phyloP scores from a whole-genome alignment of 2,329 filamentous ascomycete species.

The Apiospora sp. region DNA sequence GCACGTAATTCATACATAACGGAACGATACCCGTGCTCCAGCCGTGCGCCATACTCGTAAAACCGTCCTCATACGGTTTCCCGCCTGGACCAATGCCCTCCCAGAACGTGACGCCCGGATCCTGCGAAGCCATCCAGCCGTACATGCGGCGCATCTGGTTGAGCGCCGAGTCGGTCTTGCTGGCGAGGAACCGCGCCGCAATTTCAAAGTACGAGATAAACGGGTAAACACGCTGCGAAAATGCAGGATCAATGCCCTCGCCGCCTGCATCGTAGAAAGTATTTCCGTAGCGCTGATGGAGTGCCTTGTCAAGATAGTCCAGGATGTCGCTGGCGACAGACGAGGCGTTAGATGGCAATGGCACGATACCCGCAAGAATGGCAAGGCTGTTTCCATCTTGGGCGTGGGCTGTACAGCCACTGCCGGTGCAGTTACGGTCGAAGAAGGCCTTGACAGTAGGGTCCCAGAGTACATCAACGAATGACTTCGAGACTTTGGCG shows the following conservation, averaged over 20 bases:
- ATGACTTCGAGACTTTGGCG: conserved; percentile 42
- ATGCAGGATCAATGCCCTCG: conserved; percentile 44
- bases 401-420: conserved; percentile 49
- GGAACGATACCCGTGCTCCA: conserved; percentile 61
- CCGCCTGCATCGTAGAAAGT: conserved; percentile 58
- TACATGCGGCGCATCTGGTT: conserved; percentile 57
- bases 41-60: conserved; percentile 58
- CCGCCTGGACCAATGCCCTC: conserved; percentile 57
- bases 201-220: conserved; percentile 63
- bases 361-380: conserved; percentile 48
- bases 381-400: conserved; percentile 61
- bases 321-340: conserved; percentile 46
- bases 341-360: conserved; percentile 35
- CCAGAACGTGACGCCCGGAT: conserved; percentile 58
- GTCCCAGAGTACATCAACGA: conserved; percentile 53
- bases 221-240: conserved; percentile 56
- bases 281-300: conserved; percentile 54
- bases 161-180: conserved; percentile 45
- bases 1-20: conserved; percentile 52
- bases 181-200: conserved; percentile 53
- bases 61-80: conserved; percentile 52
- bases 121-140: conserved; percentile 57
- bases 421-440: conserved; percentile 47
- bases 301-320: conserved; percentile 47
- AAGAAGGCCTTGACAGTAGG: conserved; percentile 52